Percentiles rank a stretch among this genome's conserved stretches.
These are phyloP conservation scores for Suhomyces canberraensis DNA, from an alignment of 805 yeast genomes.

Conservation along the genomic window DNA sequence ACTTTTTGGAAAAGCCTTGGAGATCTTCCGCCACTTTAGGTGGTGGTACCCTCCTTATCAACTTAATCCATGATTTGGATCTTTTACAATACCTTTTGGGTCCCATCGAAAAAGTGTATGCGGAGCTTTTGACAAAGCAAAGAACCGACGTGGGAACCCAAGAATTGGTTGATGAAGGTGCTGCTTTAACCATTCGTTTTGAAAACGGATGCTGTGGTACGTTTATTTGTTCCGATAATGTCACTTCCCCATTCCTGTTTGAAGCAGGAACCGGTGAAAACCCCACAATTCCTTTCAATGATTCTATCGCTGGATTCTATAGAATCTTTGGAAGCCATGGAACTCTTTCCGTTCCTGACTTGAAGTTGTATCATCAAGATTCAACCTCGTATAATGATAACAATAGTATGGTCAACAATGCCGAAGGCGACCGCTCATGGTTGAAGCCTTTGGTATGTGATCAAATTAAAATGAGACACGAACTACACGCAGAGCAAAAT, in stretches of 20 bases:
- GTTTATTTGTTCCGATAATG: conserved; percentile 37
- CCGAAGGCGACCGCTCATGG: conserved; percentile 24
- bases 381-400: conserved; percentile 1
- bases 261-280: conserved; percentile 41
- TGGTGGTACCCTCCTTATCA: conserved; percentile 37
- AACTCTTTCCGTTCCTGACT: conserved; percentile 36
- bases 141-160: conserved; percentile 14
- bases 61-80: conserved; percentile 39
- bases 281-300: conserved; percentile 32
- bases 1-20: conserved; percentile 33
- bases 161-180: conserved; percentile 37
- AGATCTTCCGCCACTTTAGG: conserved; percentile 25
- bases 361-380: conserved; percentile 30
- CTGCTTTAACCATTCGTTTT: conserved; percentile 30
- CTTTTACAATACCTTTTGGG: conserved; percentile 37
- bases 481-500: conserved; percentile 6
- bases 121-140: conserved; percentile 31
- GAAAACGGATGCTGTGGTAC: conserved; percentile 33
- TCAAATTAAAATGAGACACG: conserved; percentile 16
- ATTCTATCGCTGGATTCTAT: conserved; percentile 30
- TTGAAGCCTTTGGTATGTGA: conserved; percentile 23
- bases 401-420: conserved; percentile 11
- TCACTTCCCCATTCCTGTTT: conserved; percentile 36
- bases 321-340: conserved; percentile 39
- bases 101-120: conserved; percentile 35